These are phyloP conservation scores for Cyamopsis tetragonoloba DNA, from an alignment of 306 rosid genomes.

Conservation along the genomic window DNA sequence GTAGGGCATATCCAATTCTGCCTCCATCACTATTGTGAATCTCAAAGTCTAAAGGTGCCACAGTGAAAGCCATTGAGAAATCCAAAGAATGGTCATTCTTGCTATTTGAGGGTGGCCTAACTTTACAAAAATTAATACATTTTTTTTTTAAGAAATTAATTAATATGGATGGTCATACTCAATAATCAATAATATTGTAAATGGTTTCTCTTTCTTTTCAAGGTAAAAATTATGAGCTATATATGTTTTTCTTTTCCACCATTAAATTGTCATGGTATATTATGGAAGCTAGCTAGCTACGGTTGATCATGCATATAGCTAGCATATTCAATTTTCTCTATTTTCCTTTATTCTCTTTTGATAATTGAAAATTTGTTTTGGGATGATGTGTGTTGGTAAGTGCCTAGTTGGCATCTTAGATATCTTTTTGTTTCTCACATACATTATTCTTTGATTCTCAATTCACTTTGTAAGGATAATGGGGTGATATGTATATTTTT, in stretches of 20 bases:
- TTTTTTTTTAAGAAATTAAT: constrained; percentile 12
- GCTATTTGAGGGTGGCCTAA: constrained; percentile 36
- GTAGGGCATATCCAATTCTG: constrained; percentile 33
- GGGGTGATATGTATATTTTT: constrained; percentile 31
- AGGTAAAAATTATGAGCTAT: not conserved
- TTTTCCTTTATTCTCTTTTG: not conserved
- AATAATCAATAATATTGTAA: constrained; percentile 11
- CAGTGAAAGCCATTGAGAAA: constrained; percentile 27
- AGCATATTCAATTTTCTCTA: constrained; percentile 3
- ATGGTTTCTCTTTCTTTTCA: constrained; percentile 17
- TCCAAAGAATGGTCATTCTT: constrained; percentile 29
- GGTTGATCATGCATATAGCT: too few relatives aligned
- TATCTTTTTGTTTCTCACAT: constrained; percentile 22
- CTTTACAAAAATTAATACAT: constrained; percentile 8
- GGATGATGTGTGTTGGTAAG: constrained; percentile 28
- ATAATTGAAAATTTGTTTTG: not conserved
- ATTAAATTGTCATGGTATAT: too few relatives aligned
- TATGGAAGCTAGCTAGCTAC: too few relatives aligned
- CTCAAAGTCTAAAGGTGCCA: constrained; percentile 41
- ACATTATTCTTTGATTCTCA: constrained; percentile 37
- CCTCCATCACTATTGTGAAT: constrained; percentile 33
- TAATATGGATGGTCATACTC: constrained; percentile 12
- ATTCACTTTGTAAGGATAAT: constrained; percentile 46
- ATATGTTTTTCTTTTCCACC: too few relatives aligned
- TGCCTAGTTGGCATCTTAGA: constrained; percentile 21